phyloP scores from a whole-genome alignment of 768 basidiomycete genomes.

The Tricholoma sp. region DNA sequence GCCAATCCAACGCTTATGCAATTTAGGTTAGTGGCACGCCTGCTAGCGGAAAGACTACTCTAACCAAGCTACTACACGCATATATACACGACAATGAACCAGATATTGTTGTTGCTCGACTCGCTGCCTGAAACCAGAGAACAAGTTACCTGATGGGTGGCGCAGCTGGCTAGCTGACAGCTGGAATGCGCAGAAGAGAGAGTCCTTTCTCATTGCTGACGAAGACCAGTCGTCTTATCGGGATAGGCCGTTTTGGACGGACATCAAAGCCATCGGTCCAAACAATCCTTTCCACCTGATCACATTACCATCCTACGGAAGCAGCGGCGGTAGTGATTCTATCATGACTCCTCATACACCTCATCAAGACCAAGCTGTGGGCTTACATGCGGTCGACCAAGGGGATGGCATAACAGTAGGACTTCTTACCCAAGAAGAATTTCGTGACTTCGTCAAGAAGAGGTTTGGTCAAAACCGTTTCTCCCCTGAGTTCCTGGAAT shows the following conservation, averaged over 20 bases:
- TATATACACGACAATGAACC: not conserved
- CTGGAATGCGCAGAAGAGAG: not conserved
- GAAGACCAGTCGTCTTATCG: conserved; percentile 2
- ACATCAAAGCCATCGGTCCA: not conserved
- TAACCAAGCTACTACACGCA: not conserved
- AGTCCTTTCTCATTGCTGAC: not conserved
- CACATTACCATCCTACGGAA: conserved; percentile 1
- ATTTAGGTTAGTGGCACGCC: conserved; percentile 4
- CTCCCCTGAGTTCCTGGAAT: conserved; percentile 1
- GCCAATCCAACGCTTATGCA: not conserved
- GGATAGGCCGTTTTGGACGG: not conserved
- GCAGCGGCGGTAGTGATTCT: not conserved
- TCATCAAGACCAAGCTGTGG: not conserved
- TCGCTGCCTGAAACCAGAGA: not conserved
- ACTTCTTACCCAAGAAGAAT: conserved; percentile 2
- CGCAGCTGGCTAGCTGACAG: not conserved
- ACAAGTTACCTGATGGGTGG: not conserved
- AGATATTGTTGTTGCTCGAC: not conserved
- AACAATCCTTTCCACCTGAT: not conserved
- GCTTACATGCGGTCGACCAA: not conserved
- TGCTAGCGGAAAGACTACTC: conserved; percentile 3
- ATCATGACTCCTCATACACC: not conserved
- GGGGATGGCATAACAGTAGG: not conserved
- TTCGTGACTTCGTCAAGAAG: not conserved
- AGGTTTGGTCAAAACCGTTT: not conserved